Base-by-base conservation (phyloP, 305 asterid species). In the Fraxinus velutina region DNA sequence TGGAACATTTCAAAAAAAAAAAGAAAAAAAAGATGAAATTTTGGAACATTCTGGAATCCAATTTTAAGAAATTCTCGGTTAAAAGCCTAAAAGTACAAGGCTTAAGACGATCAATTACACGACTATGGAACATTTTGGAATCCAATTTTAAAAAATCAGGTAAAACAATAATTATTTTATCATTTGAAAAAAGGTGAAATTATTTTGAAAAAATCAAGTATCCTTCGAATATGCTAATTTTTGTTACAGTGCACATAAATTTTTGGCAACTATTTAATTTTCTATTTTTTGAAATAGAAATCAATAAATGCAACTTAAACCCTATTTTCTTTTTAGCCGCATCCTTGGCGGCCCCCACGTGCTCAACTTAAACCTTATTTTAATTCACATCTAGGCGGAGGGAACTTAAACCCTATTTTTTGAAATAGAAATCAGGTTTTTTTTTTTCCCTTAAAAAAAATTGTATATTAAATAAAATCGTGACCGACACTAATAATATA, bases 391-490 rank as follows among this genome's bases (percentile, higher is more conserved):
- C 13, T 42, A 42, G 50, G 15, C 2, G 15, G 13, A 42, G 15
- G 15, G 50, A 42, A 22, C 24, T 22, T 22, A 22, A 22, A 22
- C 24, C 24, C 24, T 22, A 22, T 22, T 22, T 22, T 22, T 22
- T 22, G 24, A 22, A 22, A 22, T 22, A 22, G 24, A 22, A 22
- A 22, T 22, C 24, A 22, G 24, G 24, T 22, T 22, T 22, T 44
- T 8, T 8, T 2, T 30, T 74, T 33, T 4, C 5, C 5, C 5
- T 33, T 33, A 30, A 30, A 30, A 30, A 30, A 30, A 30, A 30
- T 47, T 13, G 21, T 13, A 47, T 34, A 75, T n/a, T 74, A 34
- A 42, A 55, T 79, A 32, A 86, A 79, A 62, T 86, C 44, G 2
- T 19, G 10, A 1, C 50, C 66, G 9, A 17, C 52, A 44, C n/a